These are phyloP conservation scores for Aspergillus biplanus DNA, from an alignment of 495 filamentous ascomycete genomes.

Conservation along the genomic window DNA sequence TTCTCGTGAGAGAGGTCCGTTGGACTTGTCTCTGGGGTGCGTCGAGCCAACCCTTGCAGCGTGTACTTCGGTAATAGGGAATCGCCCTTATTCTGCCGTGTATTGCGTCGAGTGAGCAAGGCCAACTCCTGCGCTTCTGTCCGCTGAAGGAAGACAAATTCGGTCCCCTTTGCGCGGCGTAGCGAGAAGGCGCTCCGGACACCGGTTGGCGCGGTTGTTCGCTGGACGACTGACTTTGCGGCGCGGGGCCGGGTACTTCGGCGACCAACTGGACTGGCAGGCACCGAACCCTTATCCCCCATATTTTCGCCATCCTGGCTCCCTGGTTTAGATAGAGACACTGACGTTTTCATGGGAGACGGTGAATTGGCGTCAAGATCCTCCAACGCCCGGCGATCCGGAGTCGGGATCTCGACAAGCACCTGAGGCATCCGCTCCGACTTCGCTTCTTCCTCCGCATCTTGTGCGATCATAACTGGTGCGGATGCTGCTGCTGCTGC, in stretches of 20 bases:
- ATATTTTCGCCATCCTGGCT: slow-evolving; percentile 24
- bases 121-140: slow-evolving; percentile 63
- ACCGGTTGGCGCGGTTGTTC: slow-evolving; percentile 25
- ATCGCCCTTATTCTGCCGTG: slow-evolving; percentile 59
- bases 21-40: slow-evolving; percentile 16
- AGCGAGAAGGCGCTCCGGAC: slow-evolving; percentile 57
- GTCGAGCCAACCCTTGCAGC: slow-evolving; percentile 46
- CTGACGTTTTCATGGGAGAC: slow-evolving; percentile 46
- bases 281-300: slow-evolving; percentile 22
- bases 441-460: slow-evolving; percentile 28
- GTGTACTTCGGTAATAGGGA: slow-evolving; percentile 49
- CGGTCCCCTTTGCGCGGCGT: slow-evolving; percentile 57
- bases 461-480: slow-evolving; percentile 29
- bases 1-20: slow-evolving; percentile 11
- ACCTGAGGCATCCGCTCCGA: slow-evolving; percentile 24
- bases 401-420: slow-evolving; percentile 37
- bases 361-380: slow-evolving; percentile 59
- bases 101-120: slow-evolving; percentile 58
- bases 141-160: slow-evolving; percentile 58
- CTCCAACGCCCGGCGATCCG: slow-evolving; percentile 54
- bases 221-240: slow-evolving; percentile 30
- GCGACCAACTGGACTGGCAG: slow-evolving; percentile 36
- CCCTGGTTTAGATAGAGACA: slow-evolving; percentile 35
- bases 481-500: slow-evolving; percentile 3
- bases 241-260: slow-evolving; percentile 48